Evolutionary conservation across 2,329 filamentous ascomycete genomes (phyloP).

Genomic region (Cladosporium colombiae): DNA sequence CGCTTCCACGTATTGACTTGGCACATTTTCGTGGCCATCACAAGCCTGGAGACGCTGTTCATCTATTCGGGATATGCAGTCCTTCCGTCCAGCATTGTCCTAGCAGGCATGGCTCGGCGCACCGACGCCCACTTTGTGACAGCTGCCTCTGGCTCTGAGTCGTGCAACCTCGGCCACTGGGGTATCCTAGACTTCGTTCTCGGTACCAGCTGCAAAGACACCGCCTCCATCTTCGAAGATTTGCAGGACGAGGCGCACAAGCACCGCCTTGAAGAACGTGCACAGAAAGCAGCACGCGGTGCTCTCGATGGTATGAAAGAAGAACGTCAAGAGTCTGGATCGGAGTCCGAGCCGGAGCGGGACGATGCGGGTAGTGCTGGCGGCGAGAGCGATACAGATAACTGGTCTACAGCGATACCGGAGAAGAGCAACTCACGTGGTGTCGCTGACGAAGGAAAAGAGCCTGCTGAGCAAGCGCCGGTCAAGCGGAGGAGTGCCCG

Average conservation of each 20-base stretch:
- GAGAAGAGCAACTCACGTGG: background rate
- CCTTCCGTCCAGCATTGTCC: constrained; percentile 59
- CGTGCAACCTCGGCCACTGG: constrained; percentile 49
- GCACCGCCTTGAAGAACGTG: constrained; percentile 51
- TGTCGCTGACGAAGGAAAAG: constrained; percentile 13
- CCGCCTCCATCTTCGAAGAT: constrained; percentile 57
- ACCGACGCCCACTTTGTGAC: constrained; percentile 58
- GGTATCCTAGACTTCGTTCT: constrained; percentile 64
- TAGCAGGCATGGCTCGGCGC: constrained; percentile 59
- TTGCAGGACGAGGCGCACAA: constrained; percentile 58
- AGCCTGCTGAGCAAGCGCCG: constrained; percentile 13
- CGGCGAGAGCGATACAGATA: background rate
- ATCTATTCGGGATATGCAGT: constrained; percentile 68
- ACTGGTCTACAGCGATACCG: background rate
- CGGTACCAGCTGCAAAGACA: constrained; percentile 52
- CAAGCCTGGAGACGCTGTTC: constrained; percentile 67
- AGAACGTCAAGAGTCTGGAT: constrained; percentile 10
- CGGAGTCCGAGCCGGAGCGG: constrained; percentile 4
- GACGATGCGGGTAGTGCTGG: constrained; percentile 2
- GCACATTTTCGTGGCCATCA: constrained; percentile 63
- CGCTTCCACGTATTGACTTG: constrained; percentile 74
- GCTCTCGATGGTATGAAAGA: constrained; percentile 26
- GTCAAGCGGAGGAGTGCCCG: constrained; percentile 20
- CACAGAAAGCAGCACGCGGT: constrained; percentile 40
- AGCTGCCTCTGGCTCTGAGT: constrained; percentile 33